These are phyloP conservation scores for Nicotiana attenuata DNA, from an alignment of 257 asterid species.

Conservation along the genomic window DNA sequence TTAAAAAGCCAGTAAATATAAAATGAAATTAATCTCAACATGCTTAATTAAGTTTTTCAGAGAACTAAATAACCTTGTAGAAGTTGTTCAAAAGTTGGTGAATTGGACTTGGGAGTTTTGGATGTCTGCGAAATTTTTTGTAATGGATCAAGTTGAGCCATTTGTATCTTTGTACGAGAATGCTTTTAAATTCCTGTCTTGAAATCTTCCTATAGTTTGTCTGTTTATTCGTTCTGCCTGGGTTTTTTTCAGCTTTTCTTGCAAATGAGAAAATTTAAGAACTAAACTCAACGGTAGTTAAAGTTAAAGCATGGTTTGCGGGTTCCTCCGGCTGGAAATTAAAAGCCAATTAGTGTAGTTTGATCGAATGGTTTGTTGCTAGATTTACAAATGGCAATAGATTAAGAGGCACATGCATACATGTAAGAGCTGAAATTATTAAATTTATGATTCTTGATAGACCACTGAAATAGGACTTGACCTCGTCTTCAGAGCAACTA, in stretches of 20 bases:
- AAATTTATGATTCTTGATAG: background rate
- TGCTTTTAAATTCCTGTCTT: background rate
- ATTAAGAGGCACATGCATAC: background rate
- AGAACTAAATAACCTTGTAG: constrained; percentile 40
- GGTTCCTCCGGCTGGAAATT: constrained; percentile 23
- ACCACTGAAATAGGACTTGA: background rate
- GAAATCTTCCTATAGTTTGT: background rate
- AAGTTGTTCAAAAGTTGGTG: constrained; percentile 60
- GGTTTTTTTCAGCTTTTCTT: background rate
- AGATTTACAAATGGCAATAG: constrained; percentile 1
- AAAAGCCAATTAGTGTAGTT: constrained; percentile 3
- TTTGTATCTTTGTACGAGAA: background rate
- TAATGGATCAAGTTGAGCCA: constrained; percentile 22
- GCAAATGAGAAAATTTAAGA: constrained; percentile 5
- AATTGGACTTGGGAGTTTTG: constrained; percentile 27
- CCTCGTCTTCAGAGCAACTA: background rate
- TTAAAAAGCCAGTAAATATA: background rate
- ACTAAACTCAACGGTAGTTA: constrained; percentile 5
- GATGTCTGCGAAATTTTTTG: constrained; percentile 20
- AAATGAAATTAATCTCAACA: background rate
- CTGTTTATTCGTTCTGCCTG: background rate
- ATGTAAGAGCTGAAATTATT: background rate
- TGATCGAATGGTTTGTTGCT: background rate
- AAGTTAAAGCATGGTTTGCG: constrained; percentile 31
- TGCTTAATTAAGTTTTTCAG: too few species aligned